Evolutionary conservation across 495 filamentous ascomycete species (phyloP).

Genomic region (Xylaria telfairii): DNA sequence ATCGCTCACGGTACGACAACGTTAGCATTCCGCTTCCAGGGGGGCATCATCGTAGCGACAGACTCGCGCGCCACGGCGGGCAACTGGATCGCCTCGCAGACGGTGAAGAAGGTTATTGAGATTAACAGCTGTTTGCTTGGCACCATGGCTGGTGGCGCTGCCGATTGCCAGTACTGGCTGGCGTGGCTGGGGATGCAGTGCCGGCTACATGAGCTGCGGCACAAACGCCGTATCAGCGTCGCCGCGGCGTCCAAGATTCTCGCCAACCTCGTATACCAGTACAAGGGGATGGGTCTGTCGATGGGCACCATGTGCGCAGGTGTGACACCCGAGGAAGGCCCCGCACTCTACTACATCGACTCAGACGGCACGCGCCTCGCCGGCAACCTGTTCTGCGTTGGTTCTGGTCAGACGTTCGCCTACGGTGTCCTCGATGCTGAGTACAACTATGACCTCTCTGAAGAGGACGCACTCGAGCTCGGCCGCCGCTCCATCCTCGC

Average conservation of each 20-base stretch:
- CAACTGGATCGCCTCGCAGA: slow-evolving; percentile 99
- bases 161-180: slow-evolving; percentile 99
- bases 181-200: slow-evolving; percentile 98
- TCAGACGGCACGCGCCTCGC: slow-evolving; percentile 91
- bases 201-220: slow-evolving; percentile 96
- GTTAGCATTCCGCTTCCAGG: slow-evolving; percentile 96
- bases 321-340: slow-evolving; percentile 94
- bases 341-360: slow-evolving; percentile 98
- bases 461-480: slow-evolving; percentile 87
- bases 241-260: slow-evolving; percentile 98
- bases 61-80: slow-evolving; percentile 96
- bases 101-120: slow-evolving; percentile 98
- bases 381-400: slow-evolving; percentile 97
- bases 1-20: slow-evolving; percentile 98
- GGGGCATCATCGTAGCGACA: slow-evolving; percentile 96
- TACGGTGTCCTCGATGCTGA: slow-evolving; percentile 97
- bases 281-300: slow-evolving; percentile 96
- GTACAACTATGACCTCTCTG: slow-evolving; percentile 85
- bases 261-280: slow-evolving; percentile 94
- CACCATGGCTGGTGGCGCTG: slow-evolving; percentile 98
- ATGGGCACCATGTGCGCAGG: slow-evolving; percentile 99
- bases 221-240: slow-evolving; percentile 97
- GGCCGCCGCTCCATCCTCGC: slow-evolving; percentile 91
- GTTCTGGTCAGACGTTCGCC: slow-evolving; percentile 96
- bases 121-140: slow-evolving; percentile 90